Percentiles rank a stretch among this genome's conserved stretches.
phyloP scores from a whole-genome alignment of 768 basidiomycete genomes.

The Nidularia pulvinata region DNA sequence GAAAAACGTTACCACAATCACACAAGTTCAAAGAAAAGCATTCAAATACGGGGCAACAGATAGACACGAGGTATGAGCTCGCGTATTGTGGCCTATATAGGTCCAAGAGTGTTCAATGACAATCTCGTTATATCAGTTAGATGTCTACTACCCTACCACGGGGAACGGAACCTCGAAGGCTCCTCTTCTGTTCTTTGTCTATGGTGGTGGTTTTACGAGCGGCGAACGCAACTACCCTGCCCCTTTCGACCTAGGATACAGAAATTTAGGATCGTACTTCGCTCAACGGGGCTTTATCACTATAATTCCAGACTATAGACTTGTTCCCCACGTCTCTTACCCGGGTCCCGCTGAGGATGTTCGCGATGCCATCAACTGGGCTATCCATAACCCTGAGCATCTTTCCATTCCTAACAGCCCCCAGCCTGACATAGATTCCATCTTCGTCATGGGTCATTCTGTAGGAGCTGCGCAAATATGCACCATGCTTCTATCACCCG shows the following conservation, averaged over 20 bases:
- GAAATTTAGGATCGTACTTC: slow-evolving; percentile 62
- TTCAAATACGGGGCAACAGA: slow-evolving; percentile 56
- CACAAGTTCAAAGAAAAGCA: slow-evolving; percentile 44
- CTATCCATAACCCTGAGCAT: slow-evolving; percentile 29
- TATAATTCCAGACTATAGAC: slow-evolving; percentile 70
- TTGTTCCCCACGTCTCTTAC: slow-evolving; percentile 54
- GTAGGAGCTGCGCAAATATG: slow-evolving; percentile 55
- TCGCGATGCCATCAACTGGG: slow-evolving; percentile 59
- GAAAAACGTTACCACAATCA: slow-evolving; percentile 42
- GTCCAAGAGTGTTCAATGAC: background rate
- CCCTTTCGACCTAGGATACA: slow-evolving; percentile 49
- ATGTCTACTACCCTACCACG: slow-evolving; percentile 59
- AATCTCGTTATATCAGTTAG: slow-evolving; percentile 42
- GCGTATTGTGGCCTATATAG: slow-evolving; percentile 2
- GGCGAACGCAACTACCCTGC: slow-evolving; percentile 46
- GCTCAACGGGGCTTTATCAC: slow-evolving; percentile 57
- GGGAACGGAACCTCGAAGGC: slow-evolving; percentile 16
- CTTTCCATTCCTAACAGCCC: slow-evolving; percentile 24
- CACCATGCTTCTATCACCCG: slow-evolving; percentile 38
- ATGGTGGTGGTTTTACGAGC: slow-evolving; percentile 62
- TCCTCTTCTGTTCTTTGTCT: slow-evolving; percentile 62
- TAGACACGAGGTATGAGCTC: slow-evolving; percentile 40
- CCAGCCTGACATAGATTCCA: slow-evolving; percentile 33
- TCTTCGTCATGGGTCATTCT: slow-evolving; percentile 61
- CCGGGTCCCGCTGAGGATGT: slow-evolving; percentile 58